Evolutionary conservation across 148 eudicot species (phyloP), one percentile per base, ranked within the genome.

Genomic region (Agrostemma githago): DNA sequence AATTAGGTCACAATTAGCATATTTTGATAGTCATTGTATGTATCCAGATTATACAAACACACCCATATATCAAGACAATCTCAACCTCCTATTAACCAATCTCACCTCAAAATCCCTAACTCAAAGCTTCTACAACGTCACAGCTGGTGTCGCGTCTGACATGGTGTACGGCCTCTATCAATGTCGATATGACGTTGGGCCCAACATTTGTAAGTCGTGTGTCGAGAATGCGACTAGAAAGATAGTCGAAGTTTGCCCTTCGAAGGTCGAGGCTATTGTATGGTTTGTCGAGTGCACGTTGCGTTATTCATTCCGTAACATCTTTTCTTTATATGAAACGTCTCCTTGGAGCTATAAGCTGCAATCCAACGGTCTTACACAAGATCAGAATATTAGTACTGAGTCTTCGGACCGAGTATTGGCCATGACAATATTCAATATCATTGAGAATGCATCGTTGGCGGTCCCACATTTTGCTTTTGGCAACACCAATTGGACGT

Each of bases 281-380:
- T 76, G 78, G 78, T 57, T 40, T 20, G 62, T 53, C 5, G 5
- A 38, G 17, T 74, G 77, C 6, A 65, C 66, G 77, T 6, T 74
- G 1, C 62, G 71, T 5, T 74, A 74, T 17, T 19, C 71, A 15
- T 53, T 71, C 17, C 8, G 16, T 41, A 14, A 40, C 14, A 16
- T 68, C 20, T 74, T 66, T 56, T 77, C 80, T n/a, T 1, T 19
- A 0, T 8, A 3, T 1, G 66, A 72, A 54, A 42, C 34, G 4
- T 10, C 2, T 58, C 54, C 66, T 5, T 1, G 2, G 44, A 14
- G 3, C 2, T 39, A 26, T 65, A 26, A 26, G 1, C 34, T 26
- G 34, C 34, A 26, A 26, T 26, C 0, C 34, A 26, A 26, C 34
- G 34, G 5, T 7, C 0, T 8, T 3, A 5, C 1, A 15, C 1